Evolutionary conservation across 768 basidiomycete genomes (phyloP).

Genomic region (Russula vinacea): DNA sequence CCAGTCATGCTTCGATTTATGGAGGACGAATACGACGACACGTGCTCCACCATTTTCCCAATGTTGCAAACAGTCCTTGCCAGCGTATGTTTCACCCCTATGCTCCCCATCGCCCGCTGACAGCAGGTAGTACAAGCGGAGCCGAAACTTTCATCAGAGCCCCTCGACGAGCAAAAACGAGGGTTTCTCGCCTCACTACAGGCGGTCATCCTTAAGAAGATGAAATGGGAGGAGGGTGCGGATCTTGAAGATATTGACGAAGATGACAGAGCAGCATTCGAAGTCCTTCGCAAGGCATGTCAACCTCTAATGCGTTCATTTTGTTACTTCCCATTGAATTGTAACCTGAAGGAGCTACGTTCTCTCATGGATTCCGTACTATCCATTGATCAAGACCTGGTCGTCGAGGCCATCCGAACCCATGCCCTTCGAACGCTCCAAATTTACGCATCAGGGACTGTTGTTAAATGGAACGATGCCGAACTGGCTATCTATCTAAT

Average conservation of each 20-base stretch:
- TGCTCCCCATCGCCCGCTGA: constrained; percentile 6
- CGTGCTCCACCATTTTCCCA: constrained; percentile 79
- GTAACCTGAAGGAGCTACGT: constrained; percentile 65
- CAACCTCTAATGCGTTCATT: constrained; percentile 13
- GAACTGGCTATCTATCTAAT: constrained; percentile 93
- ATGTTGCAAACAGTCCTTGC: constrained; percentile 71
- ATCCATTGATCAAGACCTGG: constrained; percentile 80
- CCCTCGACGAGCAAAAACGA: constrained; percentile 62
- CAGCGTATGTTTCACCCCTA: constrained; percentile 52
- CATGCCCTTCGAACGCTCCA: constrained; percentile 74
- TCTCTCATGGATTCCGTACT: constrained; percentile 85
- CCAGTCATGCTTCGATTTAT: constrained; percentile 86
- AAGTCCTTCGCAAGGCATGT: constrained; percentile 76
- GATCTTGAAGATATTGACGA: constrained; percentile 83
- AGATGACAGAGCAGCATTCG: constrained; percentile 80
- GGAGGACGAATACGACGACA: constrained; percentile 88
- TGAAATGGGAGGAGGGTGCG: constrained; percentile 86
- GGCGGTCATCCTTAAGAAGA: constrained; percentile 74
- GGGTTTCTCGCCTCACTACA: constrained; percentile 77
- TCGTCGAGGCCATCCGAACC: constrained; percentile 69
- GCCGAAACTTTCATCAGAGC: constrained; percentile 55
- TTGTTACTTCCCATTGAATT: constrained; percentile 1
- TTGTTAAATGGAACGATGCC: constrained; percentile 85
- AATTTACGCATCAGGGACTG: constrained; percentile 57
- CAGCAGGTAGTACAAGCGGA: constrained; percentile 71